Base-by-base conservation (phyloP, 2,329 filamentous ascomycete species). In the Didymella pomorum region DNA sequence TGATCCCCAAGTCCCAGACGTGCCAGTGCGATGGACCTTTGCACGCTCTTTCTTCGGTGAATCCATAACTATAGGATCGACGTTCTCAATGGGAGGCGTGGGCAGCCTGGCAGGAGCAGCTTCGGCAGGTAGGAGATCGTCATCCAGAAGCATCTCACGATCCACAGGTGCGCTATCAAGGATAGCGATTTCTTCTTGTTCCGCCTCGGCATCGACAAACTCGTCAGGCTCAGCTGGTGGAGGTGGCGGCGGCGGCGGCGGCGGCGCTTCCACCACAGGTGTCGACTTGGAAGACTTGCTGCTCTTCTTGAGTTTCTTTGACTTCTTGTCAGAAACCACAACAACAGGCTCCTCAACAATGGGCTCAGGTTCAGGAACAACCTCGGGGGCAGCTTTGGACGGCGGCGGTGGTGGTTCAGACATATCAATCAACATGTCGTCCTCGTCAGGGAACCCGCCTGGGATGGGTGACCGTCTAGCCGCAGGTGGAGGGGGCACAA, bases 1-100 rank as follows among this genome's bases (percentile, higher is more conserved):
- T 74, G 87, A 87, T 33, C 88, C 89, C 92, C 92, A 95, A 28
- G 89, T 94, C 21, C 75, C 82, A n/a, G 78, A 78, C 33, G 83
- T 83, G 58, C 85, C 83, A 35, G 90, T 88, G 57, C 91, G 90
- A 66, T 87, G 90, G 63, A 93, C 86, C 71, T 89, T 92, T 26
- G 89, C 80, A 14, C 92, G 89, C 63, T 96, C 91, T 73, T 90
- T 96, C 78, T 87, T 86, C 60, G 68, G 67, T 12, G 83, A 79
- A 49, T 88, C 86, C 16, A 85, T 72, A 12, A 53, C 41, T 45
- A 76, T 74, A 28, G 66, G 68, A 47, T 72, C 73, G 44, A 64
- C 70, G 54, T 65, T 66, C 52, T 84, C 83, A 10, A 81, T 80
- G 8, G 69, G 71, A 47, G 84, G 82, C 25, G 83, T 84, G 10